These are phyloP conservation scores for Hypomontagnella monticulosa DNA, from an alignment of 495 filamentous ascomycete genomes.

Conservation along the genomic window DNA sequence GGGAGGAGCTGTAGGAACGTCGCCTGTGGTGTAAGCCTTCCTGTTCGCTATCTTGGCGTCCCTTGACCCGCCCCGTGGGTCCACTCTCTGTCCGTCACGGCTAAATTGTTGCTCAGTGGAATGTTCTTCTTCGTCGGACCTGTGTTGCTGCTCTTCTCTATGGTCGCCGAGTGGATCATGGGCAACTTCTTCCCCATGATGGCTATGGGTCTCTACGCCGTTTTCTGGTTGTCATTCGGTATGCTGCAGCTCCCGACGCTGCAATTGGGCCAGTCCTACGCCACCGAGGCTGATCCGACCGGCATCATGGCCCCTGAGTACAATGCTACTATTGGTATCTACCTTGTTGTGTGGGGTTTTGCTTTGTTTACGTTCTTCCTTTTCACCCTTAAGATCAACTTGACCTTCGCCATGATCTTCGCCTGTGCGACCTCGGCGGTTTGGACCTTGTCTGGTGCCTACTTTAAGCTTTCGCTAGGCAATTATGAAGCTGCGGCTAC, in stretches of 20 bases:
- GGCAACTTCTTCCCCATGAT: constrained; percentile 67
- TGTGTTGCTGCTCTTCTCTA: constrained; percentile 56
- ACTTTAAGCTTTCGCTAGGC: constrained; percentile 59
- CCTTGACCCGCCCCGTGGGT: constrained; percentile 10
- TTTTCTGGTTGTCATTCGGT: constrained; percentile 67
- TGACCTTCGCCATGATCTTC: constrained; percentile 64
- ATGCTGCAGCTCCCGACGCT: constrained; percentile 62
- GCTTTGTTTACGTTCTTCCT: constrained; percentile 65
- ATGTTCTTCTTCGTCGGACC: constrained; percentile 67
- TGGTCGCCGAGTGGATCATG: constrained; percentile 63
- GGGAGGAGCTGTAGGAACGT: constrained; percentile 58
- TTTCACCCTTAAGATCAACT: constrained; percentile 64
- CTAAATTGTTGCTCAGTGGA: constrained; percentile 48
- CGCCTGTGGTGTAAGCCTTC: constrained; percentile 58
- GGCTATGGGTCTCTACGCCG: constrained; percentile 65
- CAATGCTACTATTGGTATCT: constrained; percentile 60
- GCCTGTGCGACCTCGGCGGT: constrained; percentile 57
- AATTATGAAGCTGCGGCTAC: constrained; percentile 54
- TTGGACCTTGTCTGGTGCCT: constrained; percentile 61
- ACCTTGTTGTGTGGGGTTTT: constrained; percentile 66
- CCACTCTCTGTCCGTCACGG: constrained; percentile 17
- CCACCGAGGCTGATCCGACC: constrained; percentile 54
- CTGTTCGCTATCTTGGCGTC: not conserved
- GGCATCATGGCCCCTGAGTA: constrained; percentile 56
- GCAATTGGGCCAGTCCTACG: constrained; percentile 58